These are phyloP conservation scores for Fonsecaea multimorphosa DNA, from an alignment of 2,329 filamentous ascomycete genomes.

Conservation along the genomic window DNA sequence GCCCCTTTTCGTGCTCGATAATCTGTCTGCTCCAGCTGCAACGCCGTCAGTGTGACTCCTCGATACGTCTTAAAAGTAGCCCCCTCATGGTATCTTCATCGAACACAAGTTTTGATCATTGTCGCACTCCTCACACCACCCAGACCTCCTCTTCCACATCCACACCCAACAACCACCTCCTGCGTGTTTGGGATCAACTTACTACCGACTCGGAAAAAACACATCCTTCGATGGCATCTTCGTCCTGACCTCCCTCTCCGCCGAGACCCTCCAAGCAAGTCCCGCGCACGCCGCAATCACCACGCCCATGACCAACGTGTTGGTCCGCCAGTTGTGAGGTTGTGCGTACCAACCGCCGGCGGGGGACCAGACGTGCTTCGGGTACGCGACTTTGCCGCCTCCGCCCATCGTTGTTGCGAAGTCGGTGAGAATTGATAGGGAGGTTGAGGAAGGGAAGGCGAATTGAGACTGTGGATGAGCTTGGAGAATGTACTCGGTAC, in stretches of 20 bases:
- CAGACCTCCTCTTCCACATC: slow-evolving; percentile 34
- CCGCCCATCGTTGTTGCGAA: slow-evolving; percentile 64
- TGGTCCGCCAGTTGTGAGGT: slow-evolving; percentile 91
- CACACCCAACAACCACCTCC: neutral
- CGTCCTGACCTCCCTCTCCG: slow-evolving; percentile 73
- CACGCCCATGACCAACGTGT: slow-evolving; percentile 78
- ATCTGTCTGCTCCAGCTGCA: slow-evolving; percentile 74
- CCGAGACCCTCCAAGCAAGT: slow-evolving; percentile 73
- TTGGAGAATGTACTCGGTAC: neutral
- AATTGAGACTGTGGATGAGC: neutral
- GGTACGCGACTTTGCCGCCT: slow-evolving; percentile 77
- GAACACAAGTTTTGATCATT: too few relatives aligned
- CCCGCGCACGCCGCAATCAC: slow-evolving; percentile 72
- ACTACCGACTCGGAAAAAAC: slow-evolving; percentile 87
- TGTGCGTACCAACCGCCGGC: slow-evolving; percentile 97
- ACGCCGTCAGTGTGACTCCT: slow-evolving; percentile 9
- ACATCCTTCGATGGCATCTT: slow-evolving; percentile 76
- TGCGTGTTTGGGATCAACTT: slow-evolving; percentile 49
- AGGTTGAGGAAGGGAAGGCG: neutral
- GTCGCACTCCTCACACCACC: neutral
- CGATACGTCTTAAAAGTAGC: neutral
- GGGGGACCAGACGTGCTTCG: slow-evolving; percentile 98
- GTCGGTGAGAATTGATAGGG: neutral
- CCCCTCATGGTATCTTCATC: too few relatives aligned
- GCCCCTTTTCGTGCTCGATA: slow-evolving; percentile 68